A percentile compares a stretch with the other conserved stretches of the same genome.
Evolutionary conservation across 345 rosid species (phyloP).

Genomic region (Rhizophora apiculata): DNA sequence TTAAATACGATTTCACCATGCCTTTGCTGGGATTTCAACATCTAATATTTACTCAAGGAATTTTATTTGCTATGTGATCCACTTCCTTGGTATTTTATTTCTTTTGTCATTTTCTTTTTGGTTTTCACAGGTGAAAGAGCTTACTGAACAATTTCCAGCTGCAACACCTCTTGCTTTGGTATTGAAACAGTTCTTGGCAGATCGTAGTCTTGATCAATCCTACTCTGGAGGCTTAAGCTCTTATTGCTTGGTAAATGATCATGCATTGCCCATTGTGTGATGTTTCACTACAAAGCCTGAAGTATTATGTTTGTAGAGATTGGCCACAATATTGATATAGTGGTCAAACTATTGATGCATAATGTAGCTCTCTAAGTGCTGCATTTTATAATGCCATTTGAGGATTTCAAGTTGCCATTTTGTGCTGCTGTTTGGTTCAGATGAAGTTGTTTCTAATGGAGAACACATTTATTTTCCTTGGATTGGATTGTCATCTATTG

Average conservation of each 20-base stretch:
- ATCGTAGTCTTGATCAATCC: constrained; percentile 93
- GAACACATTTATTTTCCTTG: neutral
- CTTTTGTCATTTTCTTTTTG: neutral
- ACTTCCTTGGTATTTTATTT: neutral
- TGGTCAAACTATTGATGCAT: too few species aligned
- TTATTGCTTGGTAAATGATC: constrained; percentile 73
- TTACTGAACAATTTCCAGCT: constrained; percentile 92
- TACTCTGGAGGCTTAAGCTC: constrained; percentile 99
- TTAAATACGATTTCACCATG: neutral
- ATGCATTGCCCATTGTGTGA: neutral
- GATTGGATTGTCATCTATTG: neutral
- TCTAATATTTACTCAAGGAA: neutral
- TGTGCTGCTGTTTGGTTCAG: too few species aligned
- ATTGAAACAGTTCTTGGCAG: constrained; percentile 95
- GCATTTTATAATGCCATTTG: too few species aligned
- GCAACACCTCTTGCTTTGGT: constrained; percentile 93
- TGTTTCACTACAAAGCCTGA: neutral
- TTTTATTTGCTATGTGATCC: constrained; percentile 8
- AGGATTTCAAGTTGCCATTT: too few species aligned
- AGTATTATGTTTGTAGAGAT: neutral
- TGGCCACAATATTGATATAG: too few species aligned
- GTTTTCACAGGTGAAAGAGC: constrained; percentile 66
- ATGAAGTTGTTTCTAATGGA: too few species aligned
- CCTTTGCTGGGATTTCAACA: neutral
- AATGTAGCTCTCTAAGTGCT: too few species aligned